Conservation (phyloP, 352 stramenopile genomes). For the Plasmopara halstedii region DNA sequence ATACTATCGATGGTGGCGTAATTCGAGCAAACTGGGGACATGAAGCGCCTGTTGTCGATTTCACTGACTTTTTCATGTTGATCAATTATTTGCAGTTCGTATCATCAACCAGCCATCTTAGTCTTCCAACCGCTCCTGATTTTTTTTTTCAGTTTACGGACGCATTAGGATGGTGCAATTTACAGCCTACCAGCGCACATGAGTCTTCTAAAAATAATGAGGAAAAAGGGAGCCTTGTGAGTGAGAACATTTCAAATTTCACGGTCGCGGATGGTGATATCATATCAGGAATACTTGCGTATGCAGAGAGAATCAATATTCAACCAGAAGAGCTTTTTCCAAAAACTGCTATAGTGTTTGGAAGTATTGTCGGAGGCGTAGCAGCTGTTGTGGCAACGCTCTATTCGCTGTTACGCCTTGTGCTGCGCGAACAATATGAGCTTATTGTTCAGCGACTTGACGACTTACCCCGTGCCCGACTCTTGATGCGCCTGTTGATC, state of each 20-base stretch:
- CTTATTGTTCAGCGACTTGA: constrained; percentile 50
- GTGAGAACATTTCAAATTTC: constrained; percentile 30
- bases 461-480: constrained; percentile 57
- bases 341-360: constrained; percentile 65
- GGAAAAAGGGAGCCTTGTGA: constrained; percentile 17
- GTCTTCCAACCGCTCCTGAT: constrained; percentile 41
- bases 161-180: constrained; percentile 55
- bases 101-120: constrained; percentile 53
- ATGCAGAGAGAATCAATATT: constrained; percentile 54
- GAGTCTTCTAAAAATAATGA: constrained; percentile 3
- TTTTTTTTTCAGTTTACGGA: constrained; percentile 68
- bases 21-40: constrained; percentile 2
- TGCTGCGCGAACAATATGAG: constrained; percentile 41
- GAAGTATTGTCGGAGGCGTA: constrained; percentile 46
- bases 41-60: constrained; percentile 31
- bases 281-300: constrained; percentile 62
- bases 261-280: constrained; percentile 61
- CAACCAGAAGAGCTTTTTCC: constrained; percentile 62
- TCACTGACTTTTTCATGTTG: constrained; percentile 52
- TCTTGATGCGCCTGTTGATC: constrained; percentile 57
- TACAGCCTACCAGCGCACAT: constrained; percentile 19
- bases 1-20: constrained; percentile 8
- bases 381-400: constrained; percentile 45
- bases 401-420: constrained; percentile 42
- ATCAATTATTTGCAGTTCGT: constrained; percentile 72